These are phyloP conservation scores for Syncephalis fuscata DNA, from an alignment of 371 early-diverging fungal species.

Conservation along the genomic window DNA sequence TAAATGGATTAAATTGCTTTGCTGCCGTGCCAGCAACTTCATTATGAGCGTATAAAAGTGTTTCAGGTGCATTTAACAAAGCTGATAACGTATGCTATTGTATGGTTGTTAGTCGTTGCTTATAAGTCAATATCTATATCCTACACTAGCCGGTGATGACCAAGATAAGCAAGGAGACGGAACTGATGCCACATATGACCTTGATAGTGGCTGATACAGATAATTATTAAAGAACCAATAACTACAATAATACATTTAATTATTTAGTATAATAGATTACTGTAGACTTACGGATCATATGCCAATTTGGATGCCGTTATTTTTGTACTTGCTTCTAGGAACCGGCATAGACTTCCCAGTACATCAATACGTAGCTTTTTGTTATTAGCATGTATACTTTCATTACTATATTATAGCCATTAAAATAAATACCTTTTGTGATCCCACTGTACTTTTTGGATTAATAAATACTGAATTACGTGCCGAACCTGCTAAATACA, in stretches of 20 bases:
- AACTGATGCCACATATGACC: slow-evolving; percentile 10
- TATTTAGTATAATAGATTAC: too few species aligned
- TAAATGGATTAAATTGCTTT: background rate
- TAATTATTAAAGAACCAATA: too few species aligned
- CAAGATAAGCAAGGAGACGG: background rate
- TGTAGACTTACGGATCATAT: too few species aligned
- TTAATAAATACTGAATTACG: background rate
- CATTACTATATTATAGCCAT: too few species aligned
- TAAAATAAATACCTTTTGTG: background rate
- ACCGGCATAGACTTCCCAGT: slow-evolving; percentile 2
- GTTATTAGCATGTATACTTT: too few species aligned
- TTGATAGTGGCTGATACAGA: slow-evolving; percentile 1
- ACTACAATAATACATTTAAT: too few species aligned
- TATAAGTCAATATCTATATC: too few species aligned
- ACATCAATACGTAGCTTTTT: background rate
- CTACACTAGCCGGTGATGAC: too few species aligned
- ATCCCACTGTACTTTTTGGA: background rate
- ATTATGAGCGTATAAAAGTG: slow-evolving; percentile 5
- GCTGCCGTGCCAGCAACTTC: slow-evolving; percentile 2
- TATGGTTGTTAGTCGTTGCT: too few species aligned
- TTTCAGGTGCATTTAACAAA: slow-evolving; percentile 2
- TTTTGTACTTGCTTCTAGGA: background rate
- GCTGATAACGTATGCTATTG: too few species aligned
- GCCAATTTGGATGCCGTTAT: too few species aligned
- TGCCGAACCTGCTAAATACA: slow-evolving; percentile 1